Conservation (phyloP, 2,329 filamentous ascomycete species). For the Chrysoporthe austroafricana region DNA sequence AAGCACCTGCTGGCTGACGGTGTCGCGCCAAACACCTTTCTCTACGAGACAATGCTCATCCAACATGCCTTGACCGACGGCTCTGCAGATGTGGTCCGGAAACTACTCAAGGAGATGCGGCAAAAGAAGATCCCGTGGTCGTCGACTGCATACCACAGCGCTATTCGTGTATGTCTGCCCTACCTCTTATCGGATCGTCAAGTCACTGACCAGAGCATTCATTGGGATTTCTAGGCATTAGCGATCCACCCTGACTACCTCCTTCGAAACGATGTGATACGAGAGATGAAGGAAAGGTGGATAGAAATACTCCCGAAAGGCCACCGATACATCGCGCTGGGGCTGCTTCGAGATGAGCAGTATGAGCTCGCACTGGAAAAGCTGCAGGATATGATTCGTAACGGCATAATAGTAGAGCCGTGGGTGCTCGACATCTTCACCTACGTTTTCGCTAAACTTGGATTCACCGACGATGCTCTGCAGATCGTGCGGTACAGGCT, state of each 20-base stretch:
- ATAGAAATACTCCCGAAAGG: slow-evolving; percentile 64
- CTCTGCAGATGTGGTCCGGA: slow-evolving; percentile 64
- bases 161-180: slow-evolving; percentile 61
- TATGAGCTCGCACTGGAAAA: slow-evolving; percentile 78
- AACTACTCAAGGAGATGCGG: slow-evolving; percentile 75
- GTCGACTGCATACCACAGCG: slow-evolving; percentile 69
- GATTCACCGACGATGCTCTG: slow-evolving; percentile 78
- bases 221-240: slow-evolving; percentile 56
- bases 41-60: slow-evolving; percentile 77
- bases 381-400: slow-evolving; percentile 67
- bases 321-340: slow-evolving; percentile 70
- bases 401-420: slow-evolving; percentile 57
- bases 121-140: slow-evolving; percentile 64
- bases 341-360: slow-evolving; percentile 78
- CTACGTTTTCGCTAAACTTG: slow-evolving; percentile 70
- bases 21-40: slow-evolving; percentile 57
- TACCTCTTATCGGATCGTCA: slow-evolving; percentile 28
- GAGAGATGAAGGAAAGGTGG: slow-evolving; percentile 77
- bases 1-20: slow-evolving; percentile 60
- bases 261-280: slow-evolving; percentile 70
- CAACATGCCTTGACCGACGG: slow-evolving; percentile 71
- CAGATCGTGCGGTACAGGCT: slow-evolving; percentile 65
- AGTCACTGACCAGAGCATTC: slow-evolving; percentile 17
- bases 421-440: slow-evolving; percentile 84
- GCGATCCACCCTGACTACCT: slow-evolving; percentile 86